Conservation (phyloP, 805 yeast species). For the Hanseniaspora opuntiae region DNA sequence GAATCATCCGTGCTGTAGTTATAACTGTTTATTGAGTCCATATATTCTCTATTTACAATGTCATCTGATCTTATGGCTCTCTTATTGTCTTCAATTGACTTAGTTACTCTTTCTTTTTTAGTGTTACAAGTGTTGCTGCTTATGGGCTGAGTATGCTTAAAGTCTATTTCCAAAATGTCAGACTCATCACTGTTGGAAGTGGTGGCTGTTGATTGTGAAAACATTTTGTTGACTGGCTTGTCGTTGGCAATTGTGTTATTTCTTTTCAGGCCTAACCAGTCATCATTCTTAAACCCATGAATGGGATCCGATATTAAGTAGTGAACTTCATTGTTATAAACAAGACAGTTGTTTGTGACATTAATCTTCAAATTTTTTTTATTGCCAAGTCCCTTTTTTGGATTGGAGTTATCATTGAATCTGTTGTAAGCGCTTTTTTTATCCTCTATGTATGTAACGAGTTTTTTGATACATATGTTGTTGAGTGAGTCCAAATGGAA, state of each 20-base stretch:
- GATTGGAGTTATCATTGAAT: constrained; percentile 17
- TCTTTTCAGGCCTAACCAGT: constrained; percentile 19
- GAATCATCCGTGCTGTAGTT: constrained; percentile 11
- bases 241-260: neutral
- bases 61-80: neutral
- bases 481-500: constrained; percentile 22
- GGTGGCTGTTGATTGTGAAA: neutral
- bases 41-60: neutral
- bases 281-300: constrained; percentile 22
- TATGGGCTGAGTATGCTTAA: neutral
- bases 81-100: neutral
- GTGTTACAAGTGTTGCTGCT: neutral
- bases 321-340: constrained; percentile 25
- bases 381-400: constrained; percentile 17
- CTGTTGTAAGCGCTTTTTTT: constrained; percentile 16
- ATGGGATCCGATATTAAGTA: constrained; percentile 22
- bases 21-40: constrained; percentile 7
- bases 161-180: neutral
- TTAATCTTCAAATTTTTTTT: constrained; percentile 14
- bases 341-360: constrained; percentile 1
- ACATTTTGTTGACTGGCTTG: neutral
- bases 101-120: neutral
- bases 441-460: constrained; percentile 15
- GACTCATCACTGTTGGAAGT: neutral
- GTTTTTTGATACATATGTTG: constrained; percentile 21